Evolutionary conservation across 441 rosid genomes (phyloP).

Genomic region (Gossypium schwendimanii): DNA sequence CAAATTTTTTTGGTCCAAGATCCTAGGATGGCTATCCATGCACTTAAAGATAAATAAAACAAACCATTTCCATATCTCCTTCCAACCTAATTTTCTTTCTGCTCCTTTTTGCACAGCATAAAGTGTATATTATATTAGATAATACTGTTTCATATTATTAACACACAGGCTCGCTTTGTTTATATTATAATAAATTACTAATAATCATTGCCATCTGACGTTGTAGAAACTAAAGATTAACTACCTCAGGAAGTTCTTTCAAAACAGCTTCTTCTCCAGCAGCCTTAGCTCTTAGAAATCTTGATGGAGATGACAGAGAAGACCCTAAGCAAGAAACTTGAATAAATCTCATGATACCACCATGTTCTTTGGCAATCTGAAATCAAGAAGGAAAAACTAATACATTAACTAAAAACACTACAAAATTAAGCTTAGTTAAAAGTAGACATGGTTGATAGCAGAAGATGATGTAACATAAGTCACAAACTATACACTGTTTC

Average conservation of each 20-base stretch:
- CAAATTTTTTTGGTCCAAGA: background rate
- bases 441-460: constrained; percentile 11
- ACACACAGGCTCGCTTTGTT: background rate
- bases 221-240: background rate
- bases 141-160: background rate
- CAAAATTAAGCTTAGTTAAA: constrained; percentile 3
- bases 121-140: background rate
- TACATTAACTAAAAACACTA: background rate
- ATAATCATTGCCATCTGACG: background rate
- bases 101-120: background rate
- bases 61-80: background rate
- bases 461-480: constrained; percentile 1
- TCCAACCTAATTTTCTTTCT: background rate
- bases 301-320: constrained; percentile 73
- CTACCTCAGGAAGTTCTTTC: constrained; percentile 79
- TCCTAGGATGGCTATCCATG: background rate
- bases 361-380: constrained; percentile 94
- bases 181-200: background rate
- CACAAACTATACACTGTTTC: background rate
- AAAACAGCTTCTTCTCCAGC: constrained; percentile 88
- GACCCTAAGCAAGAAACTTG: constrained; percentile 97
- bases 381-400: constrained; percentile 6
- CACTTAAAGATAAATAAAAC: background rate
- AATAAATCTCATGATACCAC: constrained; percentile 92
- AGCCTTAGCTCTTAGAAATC: constrained; percentile 74